These are phyloP conservation scores for Saururus chinensis DNA, from an alignment of 164 flowering plant species.

Conservation along the genomic window DNA sequence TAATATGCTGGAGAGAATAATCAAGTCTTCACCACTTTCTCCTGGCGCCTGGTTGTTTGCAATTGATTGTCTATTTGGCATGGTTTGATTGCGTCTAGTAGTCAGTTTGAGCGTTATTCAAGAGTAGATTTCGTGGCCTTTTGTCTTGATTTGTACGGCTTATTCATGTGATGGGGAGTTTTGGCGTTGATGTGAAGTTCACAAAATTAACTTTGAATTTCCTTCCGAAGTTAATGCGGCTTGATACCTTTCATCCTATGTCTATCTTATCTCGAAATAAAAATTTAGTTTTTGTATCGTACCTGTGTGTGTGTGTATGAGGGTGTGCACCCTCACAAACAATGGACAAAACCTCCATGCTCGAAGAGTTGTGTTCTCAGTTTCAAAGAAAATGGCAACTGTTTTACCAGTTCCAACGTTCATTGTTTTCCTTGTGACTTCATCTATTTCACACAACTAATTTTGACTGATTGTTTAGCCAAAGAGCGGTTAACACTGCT, in stretches of 20 bases:
- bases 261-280: background rate
- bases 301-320: no score
- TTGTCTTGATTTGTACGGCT: no score
- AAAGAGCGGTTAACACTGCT: slow-evolving; percentile 91
- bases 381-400: background rate
- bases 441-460: background rate
- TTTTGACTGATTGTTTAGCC: slow-evolving; percentile 35
- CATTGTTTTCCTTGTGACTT: background rate
- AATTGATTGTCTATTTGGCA: background rate
- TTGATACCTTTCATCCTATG: background rate
- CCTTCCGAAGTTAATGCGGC: background rate
- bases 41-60: background rate
- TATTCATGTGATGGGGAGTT: no score
- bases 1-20: no score
- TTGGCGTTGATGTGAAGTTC: no score
- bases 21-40: background rate
- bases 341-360: background rate
- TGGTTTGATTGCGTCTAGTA: no score
- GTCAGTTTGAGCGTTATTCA: no score
- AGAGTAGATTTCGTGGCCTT: no score
- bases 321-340: background rate
- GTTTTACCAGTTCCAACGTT: background rate
- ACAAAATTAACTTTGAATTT: background rate
- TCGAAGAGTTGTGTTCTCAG: background rate
- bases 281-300: background rate